These are phyloP conservation scores for Sclerotiophoma versabilis DNA, from an alignment of 2,329 filamentous ascomycete genomes.

Conservation along the genomic window DNA sequence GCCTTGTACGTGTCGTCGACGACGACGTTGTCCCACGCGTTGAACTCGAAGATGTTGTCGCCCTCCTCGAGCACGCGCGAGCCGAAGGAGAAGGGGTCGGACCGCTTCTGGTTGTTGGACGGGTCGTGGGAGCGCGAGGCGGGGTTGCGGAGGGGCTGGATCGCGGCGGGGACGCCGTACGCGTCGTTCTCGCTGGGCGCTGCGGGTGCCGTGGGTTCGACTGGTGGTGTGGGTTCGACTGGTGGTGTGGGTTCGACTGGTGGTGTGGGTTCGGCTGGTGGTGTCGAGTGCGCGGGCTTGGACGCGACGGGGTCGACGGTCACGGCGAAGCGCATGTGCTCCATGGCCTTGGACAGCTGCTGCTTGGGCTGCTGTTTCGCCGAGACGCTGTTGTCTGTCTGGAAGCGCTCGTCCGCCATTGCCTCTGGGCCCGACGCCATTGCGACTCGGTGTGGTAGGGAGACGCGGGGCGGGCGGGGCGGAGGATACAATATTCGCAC, in stretches of 20 bases:
- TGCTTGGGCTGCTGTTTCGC: conserved; percentile 47
- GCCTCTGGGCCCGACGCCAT: conserved; percentile 30
- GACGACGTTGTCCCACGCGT: conserved; percentile 98
- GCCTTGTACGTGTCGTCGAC: conserved; percentile 87
- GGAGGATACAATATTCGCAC: background rate
- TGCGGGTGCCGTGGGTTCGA: background rate
- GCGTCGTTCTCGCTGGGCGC: conserved; percentile 47
- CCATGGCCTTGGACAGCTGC: conserved; percentile 60
- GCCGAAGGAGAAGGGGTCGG: conserved; percentile 94
- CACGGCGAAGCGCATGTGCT: conserved; percentile 60
- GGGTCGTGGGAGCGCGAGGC: conserved; percentile 73
- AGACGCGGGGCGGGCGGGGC: conserved; percentile 16
- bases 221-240: conserved; percentile 21
- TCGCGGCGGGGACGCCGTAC: conserved; percentile 59
- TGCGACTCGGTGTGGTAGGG: background rate
- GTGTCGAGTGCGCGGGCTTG: background rate
- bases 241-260: conserved; percentile 12
- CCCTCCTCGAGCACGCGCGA: conserved; percentile 82
- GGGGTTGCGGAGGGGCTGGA: conserved; percentile 55
- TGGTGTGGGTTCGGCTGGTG: conserved; percentile 22
- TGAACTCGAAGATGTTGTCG: conserved; percentile 95
- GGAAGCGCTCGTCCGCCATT: conserved; percentile 27
- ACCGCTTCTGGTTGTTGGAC: conserved; percentile 80
- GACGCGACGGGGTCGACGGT: conserved; percentile 47
- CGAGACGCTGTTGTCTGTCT: conserved; percentile 43